These are phyloP conservation scores for Citrus mangshanensis DNA, from an alignment of 345 rosid species.

Conservation along the genomic window DNA sequence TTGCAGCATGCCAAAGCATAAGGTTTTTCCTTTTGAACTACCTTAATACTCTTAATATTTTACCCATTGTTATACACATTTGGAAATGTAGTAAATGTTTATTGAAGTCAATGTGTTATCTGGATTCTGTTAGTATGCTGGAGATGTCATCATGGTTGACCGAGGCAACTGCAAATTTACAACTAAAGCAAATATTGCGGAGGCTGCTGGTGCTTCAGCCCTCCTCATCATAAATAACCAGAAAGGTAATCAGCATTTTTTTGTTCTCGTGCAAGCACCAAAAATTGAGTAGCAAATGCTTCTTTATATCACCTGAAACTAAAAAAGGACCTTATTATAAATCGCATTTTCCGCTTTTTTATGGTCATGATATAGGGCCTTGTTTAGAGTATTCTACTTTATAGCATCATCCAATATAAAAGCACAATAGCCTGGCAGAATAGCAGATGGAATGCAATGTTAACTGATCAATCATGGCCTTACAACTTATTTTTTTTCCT, in stretches of 20 bases:
- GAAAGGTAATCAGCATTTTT: constrained; percentile 51
- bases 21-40: constrained; percentile 45
- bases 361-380: not conserved
- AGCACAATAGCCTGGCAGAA: not conserved
- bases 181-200: constrained; percentile 78
- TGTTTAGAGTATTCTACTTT: not conserved
- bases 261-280: not conserved
- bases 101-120: constrained; percentile 8
- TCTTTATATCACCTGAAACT: not conserved
- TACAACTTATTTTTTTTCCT: not conserved
- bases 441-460: not conserved
- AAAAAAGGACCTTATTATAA: not conserved
- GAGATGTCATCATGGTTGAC: constrained; percentile 83
- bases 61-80: not conserved
- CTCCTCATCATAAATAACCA: constrained; percentile 84
- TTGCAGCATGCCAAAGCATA: constrained; percentile 59
- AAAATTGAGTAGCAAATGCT: not conserved
- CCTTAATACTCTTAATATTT: not conserved
- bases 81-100: constrained; percentile 1
- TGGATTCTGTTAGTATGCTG: constrained; percentile 53
- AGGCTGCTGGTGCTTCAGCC: constrained; percentile 93
- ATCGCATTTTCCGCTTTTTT: not conserved
- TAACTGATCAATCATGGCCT: not conserved
- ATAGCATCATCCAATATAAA: not conserved
- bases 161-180: constrained; percentile 93